phyloP scores from a whole-genome alignment of 2,329 filamentous ascomycete species.

The Shiraia sp. region DNA sequence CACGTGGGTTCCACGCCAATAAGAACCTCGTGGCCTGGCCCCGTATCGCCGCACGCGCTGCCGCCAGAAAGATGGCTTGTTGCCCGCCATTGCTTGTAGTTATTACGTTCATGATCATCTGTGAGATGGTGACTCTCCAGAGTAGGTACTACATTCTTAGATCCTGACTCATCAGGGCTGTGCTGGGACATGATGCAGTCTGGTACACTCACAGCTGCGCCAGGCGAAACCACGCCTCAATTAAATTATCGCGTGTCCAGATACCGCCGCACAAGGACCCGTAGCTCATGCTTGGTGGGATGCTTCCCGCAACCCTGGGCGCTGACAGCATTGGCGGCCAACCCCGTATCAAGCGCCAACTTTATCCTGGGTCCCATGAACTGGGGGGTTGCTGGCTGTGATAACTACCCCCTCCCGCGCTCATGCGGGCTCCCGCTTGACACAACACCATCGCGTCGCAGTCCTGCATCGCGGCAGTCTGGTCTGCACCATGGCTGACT shows the following conservation, averaged over 20 bases:
- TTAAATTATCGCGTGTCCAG: neutral
- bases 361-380: constrained; percentile 5
- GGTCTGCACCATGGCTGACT: constrained; percentile 27
- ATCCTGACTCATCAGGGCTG: too few relatives aligned
- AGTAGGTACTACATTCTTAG: too few relatives aligned
- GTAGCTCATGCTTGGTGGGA: constrained; percentile 8
- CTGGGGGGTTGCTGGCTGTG: neutral
- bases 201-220: too few relatives aligned
- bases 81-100: too few relatives aligned
- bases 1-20: too few relatives aligned
- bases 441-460: constrained; percentile 8
- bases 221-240: too few relatives aligned
- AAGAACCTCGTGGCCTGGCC: too few relatives aligned
- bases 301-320: constrained; percentile 7
- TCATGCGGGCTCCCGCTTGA: constrained; percentile 4
- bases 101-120: too few relatives aligned
- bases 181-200: too few relatives aligned
- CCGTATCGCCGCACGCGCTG: too few relatives aligned
- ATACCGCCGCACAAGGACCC: constrained; percentile 1
- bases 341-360: constrained; percentile 15
- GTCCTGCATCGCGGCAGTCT: constrained; percentile 5
- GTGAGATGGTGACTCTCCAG: too few relatives aligned
- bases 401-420: constrained; percentile 1
- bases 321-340: constrained; percentile 3
- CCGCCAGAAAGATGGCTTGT: too few relatives aligned